Percentiles rank a stretch among this genome's conserved stretches.
These are phyloP conservation scores for Fagopyrum homotropicum DNA, from an alignment of 148 eudicot genomes.

Conservation along the genomic window DNA sequence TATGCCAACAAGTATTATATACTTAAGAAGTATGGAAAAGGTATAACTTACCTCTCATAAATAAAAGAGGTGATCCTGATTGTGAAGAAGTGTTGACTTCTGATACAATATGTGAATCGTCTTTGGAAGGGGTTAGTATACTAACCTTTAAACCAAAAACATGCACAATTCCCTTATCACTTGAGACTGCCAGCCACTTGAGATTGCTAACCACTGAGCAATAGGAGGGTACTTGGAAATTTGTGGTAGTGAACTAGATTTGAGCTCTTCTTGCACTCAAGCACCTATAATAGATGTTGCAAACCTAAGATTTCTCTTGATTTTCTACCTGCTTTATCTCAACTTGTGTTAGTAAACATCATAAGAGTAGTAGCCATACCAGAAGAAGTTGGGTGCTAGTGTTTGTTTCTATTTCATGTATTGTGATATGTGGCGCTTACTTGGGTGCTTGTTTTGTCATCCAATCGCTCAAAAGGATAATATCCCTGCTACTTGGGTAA, in stretches of 20 bases:
- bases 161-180: slow-evolving; percentile 69
- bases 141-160: slow-evolving; percentile 51
- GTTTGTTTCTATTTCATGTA: slow-evolving; percentile 31
- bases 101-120: no score
- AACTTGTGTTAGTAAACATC: no score
- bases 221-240: slow-evolving; percentile 25
- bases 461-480: slow-evolving; percentile 8
- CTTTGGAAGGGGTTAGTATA: neutral
- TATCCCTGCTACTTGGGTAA: slow-evolving; percentile 21
- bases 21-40: no score
- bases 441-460: slow-evolving; percentile 20
- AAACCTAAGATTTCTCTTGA: no score
- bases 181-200: slow-evolving; percentile 56
- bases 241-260: slow-evolving; percentile 28
- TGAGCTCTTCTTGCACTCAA: slow-evolving; percentile 29
- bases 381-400: slow-evolving; percentile 12
- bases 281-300: slow-evolving; percentile 23
- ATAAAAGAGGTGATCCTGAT: slow-evolving; percentile 49
- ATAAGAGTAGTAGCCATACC: slow-evolving; percentile 11
- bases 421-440: slow-evolving; percentile 29
- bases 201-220: slow-evolving; percentile 25
- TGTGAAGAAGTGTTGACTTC: slow-evolving; percentile 25
- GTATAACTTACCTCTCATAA: slow-evolving; percentile 38
- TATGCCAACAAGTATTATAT: neutral
- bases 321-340: no score